phyloP scores from a whole-genome alignment of 345 rosid species.

The Salix brachista region DNA sequence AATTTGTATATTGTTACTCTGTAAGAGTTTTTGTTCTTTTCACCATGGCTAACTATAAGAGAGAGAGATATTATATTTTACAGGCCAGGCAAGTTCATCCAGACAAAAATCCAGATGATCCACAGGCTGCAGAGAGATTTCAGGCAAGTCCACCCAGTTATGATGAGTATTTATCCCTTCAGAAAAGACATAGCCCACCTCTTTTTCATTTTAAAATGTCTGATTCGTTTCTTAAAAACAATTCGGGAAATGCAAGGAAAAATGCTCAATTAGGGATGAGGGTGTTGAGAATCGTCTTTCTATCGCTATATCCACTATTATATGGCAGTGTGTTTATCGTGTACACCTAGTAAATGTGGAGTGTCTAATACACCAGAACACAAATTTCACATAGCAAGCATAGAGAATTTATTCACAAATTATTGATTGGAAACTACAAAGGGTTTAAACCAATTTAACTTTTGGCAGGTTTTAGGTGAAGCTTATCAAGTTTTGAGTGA shows the following conservation, averaged over 20 bases:
- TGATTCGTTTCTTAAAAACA: background rate
- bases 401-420: background rate
- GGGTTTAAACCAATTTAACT: background rate
- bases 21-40: too few relatives aligned
- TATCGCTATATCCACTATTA: too few relatives aligned
- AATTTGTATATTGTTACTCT: background rate
- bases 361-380: background rate
- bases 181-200: background rate
- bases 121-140: slow-evolving; percentile 65
- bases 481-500: slow-evolving; percentile 74
- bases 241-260: background rate
- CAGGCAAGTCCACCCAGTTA: slow-evolving; percentile 34
- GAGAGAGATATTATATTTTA: background rate
- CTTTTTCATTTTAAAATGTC: background rate
- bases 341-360: background rate
- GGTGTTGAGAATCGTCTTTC: too few relatives aligned
- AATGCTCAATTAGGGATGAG: background rate
- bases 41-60: background rate
- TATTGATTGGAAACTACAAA: background rate
- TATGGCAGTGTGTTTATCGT: background rate
- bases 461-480: slow-evolving; percentile 56
- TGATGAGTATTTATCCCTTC: background rate
- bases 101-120: slow-evolving; percentile 70
- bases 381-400: background rate
- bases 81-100: slow-evolving; percentile 87